Evolutionary conservation across 345 rosid species (phyloP).

Genomic region (Melaleuca quinquenervia): DNA sequence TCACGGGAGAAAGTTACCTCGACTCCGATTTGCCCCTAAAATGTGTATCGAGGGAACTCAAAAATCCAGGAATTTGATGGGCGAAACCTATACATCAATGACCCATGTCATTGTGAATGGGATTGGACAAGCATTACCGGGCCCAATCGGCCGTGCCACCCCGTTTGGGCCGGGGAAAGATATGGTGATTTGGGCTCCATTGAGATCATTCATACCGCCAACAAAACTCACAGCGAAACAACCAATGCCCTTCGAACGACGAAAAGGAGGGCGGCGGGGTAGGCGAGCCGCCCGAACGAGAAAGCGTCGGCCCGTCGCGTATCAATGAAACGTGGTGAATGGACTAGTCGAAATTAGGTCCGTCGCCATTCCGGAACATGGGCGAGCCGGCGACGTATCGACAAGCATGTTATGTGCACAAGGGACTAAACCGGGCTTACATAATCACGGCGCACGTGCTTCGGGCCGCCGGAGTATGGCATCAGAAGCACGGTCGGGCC

Average conservation of each 20-base stretch:
- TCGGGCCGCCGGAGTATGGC: not conserved
- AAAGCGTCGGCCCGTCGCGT: not conserved
- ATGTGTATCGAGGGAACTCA: not conserved
- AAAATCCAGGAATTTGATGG: not conserved
- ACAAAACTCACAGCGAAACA: not conserved
- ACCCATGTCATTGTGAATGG: not conserved
- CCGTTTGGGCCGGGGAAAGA: not conserved
- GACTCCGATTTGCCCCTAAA: no score
- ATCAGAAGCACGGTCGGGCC: not conserved
- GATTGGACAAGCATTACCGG: not conserved
- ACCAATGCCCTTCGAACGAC: not conserved
- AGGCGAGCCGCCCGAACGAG: fast-evolving
- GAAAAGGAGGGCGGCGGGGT: not conserved
- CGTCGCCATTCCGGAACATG: not conserved
- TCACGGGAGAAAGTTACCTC: no score
- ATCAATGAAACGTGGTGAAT: not conserved
- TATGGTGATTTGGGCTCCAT: not conserved
- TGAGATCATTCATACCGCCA: not conserved
- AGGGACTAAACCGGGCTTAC: not conserved
- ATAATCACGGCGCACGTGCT: not conserved
- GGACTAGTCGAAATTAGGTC: not conserved
- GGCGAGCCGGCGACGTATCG: not conserved
- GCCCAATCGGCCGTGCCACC: not conserved
- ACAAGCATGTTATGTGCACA: not conserved
- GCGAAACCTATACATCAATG: not conserved